Evolutionary conservation across 2,329 filamentous ascomycete genomes (phyloP).

Genomic region (Aspergillus tubingensis): DNA sequence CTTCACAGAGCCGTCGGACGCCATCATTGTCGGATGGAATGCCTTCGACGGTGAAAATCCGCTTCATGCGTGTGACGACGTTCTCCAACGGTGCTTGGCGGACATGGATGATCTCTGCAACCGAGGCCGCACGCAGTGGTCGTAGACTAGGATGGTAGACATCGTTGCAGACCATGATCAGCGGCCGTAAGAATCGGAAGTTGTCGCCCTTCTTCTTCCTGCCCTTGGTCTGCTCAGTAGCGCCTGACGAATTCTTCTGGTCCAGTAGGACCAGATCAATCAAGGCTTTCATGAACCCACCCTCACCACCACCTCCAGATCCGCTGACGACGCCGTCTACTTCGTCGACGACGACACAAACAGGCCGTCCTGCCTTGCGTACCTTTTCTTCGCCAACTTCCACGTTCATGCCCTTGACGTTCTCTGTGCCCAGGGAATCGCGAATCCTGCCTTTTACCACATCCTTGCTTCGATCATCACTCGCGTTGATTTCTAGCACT

Average conservation of each 20-base stretch:
- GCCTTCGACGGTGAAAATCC: slow-evolving; percentile 84
- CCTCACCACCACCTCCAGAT: slow-evolving; percentile 75
- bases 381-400: slow-evolving; percentile 53
- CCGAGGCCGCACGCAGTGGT: slow-evolving; percentile 76
- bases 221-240: slow-evolving; percentile 27
- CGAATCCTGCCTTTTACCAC: slow-evolving; percentile 90
- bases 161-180: slow-evolving; percentile 96
- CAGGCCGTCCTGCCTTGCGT: slow-evolving; percentile 75
- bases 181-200: slow-evolving; percentile 81
- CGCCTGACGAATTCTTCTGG: slow-evolving; percentile 68
- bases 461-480: slow-evolving; percentile 85
- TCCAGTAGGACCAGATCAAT: slow-evolving; percentile 87
- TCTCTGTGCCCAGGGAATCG: slow-evolving; percentile 91
- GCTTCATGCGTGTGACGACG: slow-evolving; percentile 77
- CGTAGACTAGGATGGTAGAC: slow-evolving; percentile 88
- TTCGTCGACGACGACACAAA: slow-evolving; percentile 94
- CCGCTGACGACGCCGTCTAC: slow-evolving; percentile 91
- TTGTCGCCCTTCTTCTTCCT: slow-evolving; percentile 73
- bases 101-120: slow-evolving; percentile 89
- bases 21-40: slow-evolving; percentile 88
- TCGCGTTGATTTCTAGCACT: slow-evolving; percentile 95
- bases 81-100: slow-evolving; percentile 86
- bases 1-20: slow-evolving; percentile 70
- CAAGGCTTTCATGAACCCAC: slow-evolving; percentile 91
- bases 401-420: slow-evolving; percentile 68